Percentiles rank a stretch among this genome's conserved stretches.
Evolutionary conservation across 768 basidiomycete species (phyloP).

Genomic region (Leccinum truebloodii): DNA sequence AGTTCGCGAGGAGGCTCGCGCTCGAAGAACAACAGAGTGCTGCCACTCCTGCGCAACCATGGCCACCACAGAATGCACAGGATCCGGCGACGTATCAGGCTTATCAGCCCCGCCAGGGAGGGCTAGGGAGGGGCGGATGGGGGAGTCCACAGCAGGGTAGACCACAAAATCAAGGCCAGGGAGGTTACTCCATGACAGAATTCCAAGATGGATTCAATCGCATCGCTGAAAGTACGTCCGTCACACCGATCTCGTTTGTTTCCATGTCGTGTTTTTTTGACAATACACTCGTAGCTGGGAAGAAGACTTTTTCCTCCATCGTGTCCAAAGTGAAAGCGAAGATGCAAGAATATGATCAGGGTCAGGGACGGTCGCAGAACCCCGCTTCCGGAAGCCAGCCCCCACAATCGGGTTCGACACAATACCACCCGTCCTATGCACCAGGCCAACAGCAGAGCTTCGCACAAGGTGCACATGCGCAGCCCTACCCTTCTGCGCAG

Average conservation of each 20-base stretch:
- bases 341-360: slow-evolving; percentile 77
- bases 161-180: slow-evolving; percentile 25
- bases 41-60: slow-evolving; percentile 10
- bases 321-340: slow-evolving; percentile 81
- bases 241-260: background rate
- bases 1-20: slow-evolving; percentile 70
- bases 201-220: slow-evolving; percentile 74
- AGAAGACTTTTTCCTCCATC: slow-evolving; percentile 72
- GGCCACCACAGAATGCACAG: slow-evolving; percentile 15
- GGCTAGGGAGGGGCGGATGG: slow-evolving; percentile 8
- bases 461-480: slow-evolving; percentile 9
- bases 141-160: slow-evolving; percentile 4
- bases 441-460: slow-evolving; percentile 2
- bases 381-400: background rate
- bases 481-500: slow-evolving; percentile 1
- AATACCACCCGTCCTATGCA: background rate
- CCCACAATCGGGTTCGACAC: background rate
- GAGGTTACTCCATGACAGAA: slow-evolving; percentile 57
- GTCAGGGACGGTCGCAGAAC: slow-evolving; percentile 23
- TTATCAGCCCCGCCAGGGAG: slow-evolving; percentile 24
- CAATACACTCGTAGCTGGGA: slow-evolving; percentile 52
- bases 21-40: slow-evolving; percentile 53
- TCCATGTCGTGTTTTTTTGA: background rate
- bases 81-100: slow-evolving; percentile 21
- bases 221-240: slow-evolving; percentile 71